Conservation (phyloP, 1,284 basidiomycete species). For the Ustanciosporium gigantosporum region DNA sequence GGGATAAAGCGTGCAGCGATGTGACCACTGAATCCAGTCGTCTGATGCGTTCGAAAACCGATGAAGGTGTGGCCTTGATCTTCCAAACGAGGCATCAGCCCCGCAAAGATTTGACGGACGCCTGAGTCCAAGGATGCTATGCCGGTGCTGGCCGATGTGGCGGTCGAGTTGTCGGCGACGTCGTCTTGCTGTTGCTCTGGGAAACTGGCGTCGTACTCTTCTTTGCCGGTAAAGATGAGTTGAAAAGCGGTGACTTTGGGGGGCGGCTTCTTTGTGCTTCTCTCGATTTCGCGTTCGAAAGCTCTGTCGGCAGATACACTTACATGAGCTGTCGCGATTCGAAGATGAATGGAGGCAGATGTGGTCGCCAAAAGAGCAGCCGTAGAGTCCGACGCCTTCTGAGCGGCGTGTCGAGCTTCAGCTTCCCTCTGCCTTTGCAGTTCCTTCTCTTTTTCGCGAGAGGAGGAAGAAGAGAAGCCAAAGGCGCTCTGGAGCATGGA, state of each 20-base stretch:
- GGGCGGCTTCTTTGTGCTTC: slow-evolving; percentile 93
- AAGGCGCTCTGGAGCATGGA: slow-evolving; percentile 60
- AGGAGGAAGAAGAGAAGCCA: slow-evolving; percentile 60
- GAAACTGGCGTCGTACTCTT: slow-evolving; percentile 74
- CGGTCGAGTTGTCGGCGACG: slow-evolving; percentile 63
- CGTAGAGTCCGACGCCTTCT: slow-evolving; percentile 10
- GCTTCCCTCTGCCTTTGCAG: slow-evolving; percentile 12
- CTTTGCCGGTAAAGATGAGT: slow-evolving; percentile 88
- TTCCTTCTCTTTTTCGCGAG: slow-evolving; percentile 25
- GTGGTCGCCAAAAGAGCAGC: slow-evolving; percentile 33
- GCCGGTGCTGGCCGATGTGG: slow-evolving; percentile 73
- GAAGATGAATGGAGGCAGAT: slow-evolving; percentile 72
- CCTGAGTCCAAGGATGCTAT: slow-evolving; percentile 8
- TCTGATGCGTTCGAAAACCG: slow-evolving; percentile 74
- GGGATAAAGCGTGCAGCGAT: slow-evolving; percentile 91
- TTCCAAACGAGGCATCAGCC: slow-evolving; percentile 57
- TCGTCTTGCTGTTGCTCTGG: slow-evolving; percentile 64
- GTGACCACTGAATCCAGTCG: slow-evolving; percentile 88
- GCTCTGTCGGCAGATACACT: slow-evolving; percentile 74
- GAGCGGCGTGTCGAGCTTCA: slow-evolving; percentile 14
- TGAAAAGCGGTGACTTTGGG: slow-evolving; percentile 78
- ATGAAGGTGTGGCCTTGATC: slow-evolving; percentile 61
- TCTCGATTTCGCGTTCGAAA: slow-evolving; percentile 76
- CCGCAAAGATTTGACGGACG: slow-evolving; percentile 58
- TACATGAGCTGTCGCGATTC: slow-evolving; percentile 81